Conservation (phyloP, 2,329 filamentous ascomycete species). For the Penicillium occitanis region DNA sequence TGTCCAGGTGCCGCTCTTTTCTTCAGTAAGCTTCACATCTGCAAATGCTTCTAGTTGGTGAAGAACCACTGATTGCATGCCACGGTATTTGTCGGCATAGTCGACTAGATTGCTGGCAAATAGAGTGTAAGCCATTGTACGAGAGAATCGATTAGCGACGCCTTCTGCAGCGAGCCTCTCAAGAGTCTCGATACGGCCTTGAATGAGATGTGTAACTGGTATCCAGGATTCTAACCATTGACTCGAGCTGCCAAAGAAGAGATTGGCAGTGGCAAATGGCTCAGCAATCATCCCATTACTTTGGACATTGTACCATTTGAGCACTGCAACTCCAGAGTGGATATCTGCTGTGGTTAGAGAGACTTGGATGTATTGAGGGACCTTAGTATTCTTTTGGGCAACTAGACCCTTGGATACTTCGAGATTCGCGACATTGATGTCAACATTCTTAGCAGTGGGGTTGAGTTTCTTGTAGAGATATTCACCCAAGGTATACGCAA, state of each 20-base stretch:
- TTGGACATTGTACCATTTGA: conserved; percentile 31
- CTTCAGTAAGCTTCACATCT: conserved; percentile 28
- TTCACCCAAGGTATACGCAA: conserved; percentile 16
- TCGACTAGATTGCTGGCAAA: conserved; percentile 27
- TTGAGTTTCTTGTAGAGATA: conserved; percentile 23
- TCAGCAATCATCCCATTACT: conserved; percentile 26
- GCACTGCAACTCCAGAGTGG: background rate
- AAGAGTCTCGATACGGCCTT: conserved; percentile 30
- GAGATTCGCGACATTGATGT: conserved; percentile 27
- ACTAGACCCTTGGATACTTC: conserved; percentile 49
- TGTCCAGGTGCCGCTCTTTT: conserved; percentile 22
- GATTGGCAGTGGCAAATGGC: conserved; percentile 27
- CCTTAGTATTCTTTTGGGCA: conserved; percentile 37
- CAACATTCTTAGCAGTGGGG: conserved; percentile 17
- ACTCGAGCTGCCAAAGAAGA: conserved; percentile 25
- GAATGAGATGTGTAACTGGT: conserved; percentile 28
- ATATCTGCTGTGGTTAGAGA: conserved; percentile 46
- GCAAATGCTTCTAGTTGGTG: conserved; percentile 27
- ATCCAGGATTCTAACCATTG: conserved; percentile 31
- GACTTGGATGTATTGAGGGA: conserved; percentile 24
- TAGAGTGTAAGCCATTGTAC: conserved; percentile 33
- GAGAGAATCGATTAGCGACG: conserved; percentile 25
- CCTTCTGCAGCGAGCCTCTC: conserved; percentile 28
- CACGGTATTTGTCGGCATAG: conserved; percentile 25
- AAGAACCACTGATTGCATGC: conserved; percentile 27